Evolutionary conservation across 1,284 basidiomycete genomes (phyloP).

Genomic region (Trichosporon sp.): DNA sequence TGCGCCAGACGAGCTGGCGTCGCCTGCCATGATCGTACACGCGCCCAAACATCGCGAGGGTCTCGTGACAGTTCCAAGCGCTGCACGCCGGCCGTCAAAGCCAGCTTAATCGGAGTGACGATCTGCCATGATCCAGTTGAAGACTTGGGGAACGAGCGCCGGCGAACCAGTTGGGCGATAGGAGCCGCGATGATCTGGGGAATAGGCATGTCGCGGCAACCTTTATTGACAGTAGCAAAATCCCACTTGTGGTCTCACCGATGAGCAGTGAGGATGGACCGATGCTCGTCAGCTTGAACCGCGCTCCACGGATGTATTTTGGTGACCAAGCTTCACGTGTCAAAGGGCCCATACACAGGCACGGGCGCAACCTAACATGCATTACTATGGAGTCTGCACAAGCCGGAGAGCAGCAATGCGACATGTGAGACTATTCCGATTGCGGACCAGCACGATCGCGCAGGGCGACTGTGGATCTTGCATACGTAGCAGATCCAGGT

Average conservation of each 20-base stretch:
- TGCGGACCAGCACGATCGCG: conserved; percentile 58
- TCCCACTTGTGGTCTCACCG: too few relatives aligned
- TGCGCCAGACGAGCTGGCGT: conserved; percentile 63
- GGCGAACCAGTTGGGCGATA: conserved; percentile 7
- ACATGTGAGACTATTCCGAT: conserved; percentile 57
- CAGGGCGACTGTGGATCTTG: conserved; percentile 13
- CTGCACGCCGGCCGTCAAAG: conserved; percentile 50
- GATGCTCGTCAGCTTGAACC: neutral
- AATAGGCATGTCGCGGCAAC: neutral
- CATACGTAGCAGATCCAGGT: conserved; percentile 57
- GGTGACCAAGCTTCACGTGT: too few relatives aligned
- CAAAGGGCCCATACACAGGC: too few relatives aligned
- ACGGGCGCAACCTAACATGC: too few relatives aligned
- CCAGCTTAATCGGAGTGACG: conserved; percentile 44
- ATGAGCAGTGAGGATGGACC: too few relatives aligned
- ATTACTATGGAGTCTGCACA: neutral
- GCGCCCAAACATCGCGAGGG: conserved; percentile 68
- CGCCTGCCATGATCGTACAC: conserved; percentile 67
- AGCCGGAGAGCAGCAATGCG: conserved; percentile 49
- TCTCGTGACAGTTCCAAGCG: conserved; percentile 76
- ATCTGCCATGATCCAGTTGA: conserved; percentile 22
- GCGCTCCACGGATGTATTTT: neutral
- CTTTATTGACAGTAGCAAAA: too few relatives aligned
- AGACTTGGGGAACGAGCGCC: conserved; percentile 9
- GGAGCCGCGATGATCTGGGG: conserved; percentile 13